Base-by-base conservation (phyloP, 2,329 filamentous ascomycete genomes). In the Colletotrichum lupini region DNA sequence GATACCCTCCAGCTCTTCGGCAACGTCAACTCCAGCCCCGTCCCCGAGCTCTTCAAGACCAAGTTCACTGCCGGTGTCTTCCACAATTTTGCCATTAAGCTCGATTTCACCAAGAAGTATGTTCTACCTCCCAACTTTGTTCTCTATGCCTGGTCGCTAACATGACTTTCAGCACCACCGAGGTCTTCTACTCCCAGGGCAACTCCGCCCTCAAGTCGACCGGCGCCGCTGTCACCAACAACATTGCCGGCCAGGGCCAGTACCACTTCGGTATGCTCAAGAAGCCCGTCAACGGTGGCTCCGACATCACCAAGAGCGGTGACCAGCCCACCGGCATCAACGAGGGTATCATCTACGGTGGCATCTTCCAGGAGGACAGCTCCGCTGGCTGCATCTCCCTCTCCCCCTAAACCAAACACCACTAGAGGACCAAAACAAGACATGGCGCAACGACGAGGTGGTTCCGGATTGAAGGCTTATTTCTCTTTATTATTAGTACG, bases 231-330 rank as follows among this genome's bases (percentile, higher is more conserved):
- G 77, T 87, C 0, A 26, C 80, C 53, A 89, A 89, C 76, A 84
- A 90, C 75, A 83, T 90, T 68, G 83, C 84, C 53, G 90, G 90
- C 5, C 85, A 87, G 67, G 90, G 90, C 26, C 89, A 92, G 78
- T 91, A 87, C 79, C 90, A 92, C 78, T 87, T 92, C 64, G 90
- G 90, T 46, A 78, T 91, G 1, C 82, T 92, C 72, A 92, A 92
- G 86, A 92, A 91, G 84, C 86, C 88, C 6, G 84, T 87, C 60
- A 83, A 87, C 67, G 75, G 79, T 42, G 81, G 80, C 37, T 78
- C 76, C 58, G 85, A 89, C 76, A 83, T 89, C 52, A 83, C 83
- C 57, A 85, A 85, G 77, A 78, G 83, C 52, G 88, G 87, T 5
- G 84, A 82, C 75, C 88, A 90, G 78, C 81, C 83, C 73, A 75